Evolutionary conservation across 2,329 filamentous ascomycete genomes (phyloP), one percentile per base, ranked within the genome.

Genomic region (Diaporthe aspalathi): DNA sequence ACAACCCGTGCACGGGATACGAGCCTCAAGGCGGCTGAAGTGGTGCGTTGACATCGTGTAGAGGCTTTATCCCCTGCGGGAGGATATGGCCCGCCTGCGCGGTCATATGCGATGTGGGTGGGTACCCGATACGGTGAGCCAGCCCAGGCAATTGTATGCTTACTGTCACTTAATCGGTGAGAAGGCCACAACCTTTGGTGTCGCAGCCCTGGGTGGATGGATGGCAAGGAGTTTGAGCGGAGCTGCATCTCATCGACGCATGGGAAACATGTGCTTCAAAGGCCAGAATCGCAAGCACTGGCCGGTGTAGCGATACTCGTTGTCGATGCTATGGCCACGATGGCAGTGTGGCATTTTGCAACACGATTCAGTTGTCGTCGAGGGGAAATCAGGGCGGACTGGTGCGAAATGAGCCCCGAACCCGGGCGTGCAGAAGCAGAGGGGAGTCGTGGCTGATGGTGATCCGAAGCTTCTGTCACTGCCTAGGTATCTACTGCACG

Each of bases 341-440:
- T 32, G 12, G 14, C n/a, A 35, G 20, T 24, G 20, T 24, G 7
- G 24, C 11, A 17, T 47, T 16, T 16, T 50, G 27, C 45, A 38
- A 20, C 60, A 50, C 60, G 60, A 50, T 45, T 65, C 60, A 65
- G 60, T n/a, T 38, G 7, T 49, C 43, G 29, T 50, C 17, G 38
- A 12, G n/a, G 29, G 16, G 43, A 11, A 20, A 38, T 50, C 60
- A 38, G 43, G 27, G 8, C 60, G 20, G 12, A 8, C 9, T 50
- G 29, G 60, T 50, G 60, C 60, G 60, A 49, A 38, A 22, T 27
- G 60, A 50, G 45, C 22, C 60, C 43, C 11, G 60, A 14, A 65
- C 29, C 50, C 17, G 29, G 43, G 22, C 24, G 43, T 38, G 14
- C 43, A 63, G 43, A 24, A 24, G 43, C 8, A 63, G 12, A 24